Evolutionary conservation across 495 filamentous ascomycete genomes (phyloP).

Genomic region (Neurospora sp.): DNA sequence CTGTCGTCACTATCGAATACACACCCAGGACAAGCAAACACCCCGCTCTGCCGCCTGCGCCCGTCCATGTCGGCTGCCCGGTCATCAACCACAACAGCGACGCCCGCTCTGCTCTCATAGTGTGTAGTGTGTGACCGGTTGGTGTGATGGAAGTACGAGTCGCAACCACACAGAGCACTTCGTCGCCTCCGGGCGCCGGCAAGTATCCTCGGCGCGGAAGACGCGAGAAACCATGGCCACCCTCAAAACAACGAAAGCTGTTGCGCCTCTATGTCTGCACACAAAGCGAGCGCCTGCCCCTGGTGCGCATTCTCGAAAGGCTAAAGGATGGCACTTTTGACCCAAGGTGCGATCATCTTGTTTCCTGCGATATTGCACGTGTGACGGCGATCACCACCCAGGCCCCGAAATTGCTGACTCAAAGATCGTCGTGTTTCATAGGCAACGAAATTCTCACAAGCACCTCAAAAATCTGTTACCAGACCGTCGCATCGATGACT

Average conservation of each 20-base stretch:
- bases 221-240: conserved; percentile 26
- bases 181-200: conserved; percentile 13
- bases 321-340: conserved; percentile 25
- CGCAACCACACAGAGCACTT: background rate
- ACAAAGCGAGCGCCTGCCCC: conserved; percentile 24
- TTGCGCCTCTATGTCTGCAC: conserved; percentile 25
- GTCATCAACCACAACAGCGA: background rate
- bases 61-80: background rate
- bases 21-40: background rate
- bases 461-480: conserved; percentile 22
- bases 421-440: background rate
- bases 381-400: background rate
- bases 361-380: background rate
- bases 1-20: background rate
- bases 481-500: conserved; percentile 26
- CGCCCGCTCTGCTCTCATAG: background rate
- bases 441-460: conserved; percentile 27
- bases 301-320: conserved; percentile 22
- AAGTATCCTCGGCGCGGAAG: conserved; percentile 18
- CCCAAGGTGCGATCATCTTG: conserved; percentile 15
- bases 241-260: conserved; percentile 22
- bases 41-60: background rate
- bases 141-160: background rate
- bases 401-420: background rate
- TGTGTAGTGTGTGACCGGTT: background rate